Conservation (phyloP, 2,329 filamentous ascomycete genomes). For the Aspergillus ustus region DNA sequence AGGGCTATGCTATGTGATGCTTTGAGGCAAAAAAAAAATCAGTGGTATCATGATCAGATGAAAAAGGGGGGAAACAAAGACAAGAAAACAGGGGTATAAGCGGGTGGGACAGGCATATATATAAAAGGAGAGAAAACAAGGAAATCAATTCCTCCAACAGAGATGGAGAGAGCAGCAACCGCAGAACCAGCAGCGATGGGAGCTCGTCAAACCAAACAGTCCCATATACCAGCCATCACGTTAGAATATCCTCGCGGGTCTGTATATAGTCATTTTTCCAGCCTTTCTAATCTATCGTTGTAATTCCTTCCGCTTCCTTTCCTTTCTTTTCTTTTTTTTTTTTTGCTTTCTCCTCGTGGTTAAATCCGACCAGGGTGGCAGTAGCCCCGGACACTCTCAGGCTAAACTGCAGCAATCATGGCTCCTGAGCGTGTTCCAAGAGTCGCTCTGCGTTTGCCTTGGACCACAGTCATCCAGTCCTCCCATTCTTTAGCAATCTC, state of each 20-base stretch:
- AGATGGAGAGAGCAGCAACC: conserved; percentile 12
- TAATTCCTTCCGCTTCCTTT: not conserved
- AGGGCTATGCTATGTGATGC: conserved; percentile 28
- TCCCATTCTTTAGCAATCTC: conserved; percentile 96
- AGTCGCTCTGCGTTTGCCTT: conserved; percentile 47
- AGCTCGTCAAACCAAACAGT: conserved; percentile 4
- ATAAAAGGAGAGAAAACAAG: not conserved
- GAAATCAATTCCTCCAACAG: conserved; percentile 13
- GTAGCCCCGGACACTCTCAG: not conserved
- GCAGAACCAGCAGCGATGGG: conserved; percentile 26
- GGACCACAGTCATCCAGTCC: conserved; percentile 71
- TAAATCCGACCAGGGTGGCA: not conserved
- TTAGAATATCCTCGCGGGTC: not conserved
- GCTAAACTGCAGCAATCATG: conserved; percentile 18
- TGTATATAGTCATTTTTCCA: not conserved
- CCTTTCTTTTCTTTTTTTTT: not conserved
- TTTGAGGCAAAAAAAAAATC: conserved; percentile 20
- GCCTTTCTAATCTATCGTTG: not conserved
- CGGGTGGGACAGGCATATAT: conserved; percentile 13
- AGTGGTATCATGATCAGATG: conserved; percentile 29
- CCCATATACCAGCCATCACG: not conserved
- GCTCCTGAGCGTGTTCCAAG: conserved; percentile 29
- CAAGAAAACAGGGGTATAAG: conserved; percentile 1
- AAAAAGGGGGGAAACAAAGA: conserved; percentile 8
- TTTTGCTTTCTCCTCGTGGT: not conserved